These are phyloP conservation scores for Kurtzmaniella quercitrusa DNA, from an alignment of 1,139 yeast species.

Conservation along the genomic window DNA sequence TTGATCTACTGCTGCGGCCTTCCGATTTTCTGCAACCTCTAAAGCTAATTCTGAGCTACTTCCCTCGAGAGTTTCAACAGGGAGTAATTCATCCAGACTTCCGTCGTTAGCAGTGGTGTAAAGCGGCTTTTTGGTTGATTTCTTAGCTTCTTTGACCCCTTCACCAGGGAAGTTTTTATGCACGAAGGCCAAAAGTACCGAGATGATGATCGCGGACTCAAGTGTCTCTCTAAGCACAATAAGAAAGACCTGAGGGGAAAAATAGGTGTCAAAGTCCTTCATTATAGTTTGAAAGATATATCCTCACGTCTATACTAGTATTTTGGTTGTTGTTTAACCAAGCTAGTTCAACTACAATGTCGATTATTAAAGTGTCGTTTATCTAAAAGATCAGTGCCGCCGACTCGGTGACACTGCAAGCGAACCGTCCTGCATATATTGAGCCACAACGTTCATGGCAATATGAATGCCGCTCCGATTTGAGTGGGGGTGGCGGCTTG, in stretches of 20 bases:
- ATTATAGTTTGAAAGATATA: too few relatives aligned
- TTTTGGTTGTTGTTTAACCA: too few relatives aligned
- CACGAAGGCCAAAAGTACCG: constrained; percentile 41
- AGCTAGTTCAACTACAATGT: too few relatives aligned
- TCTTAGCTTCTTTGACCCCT: not conserved
- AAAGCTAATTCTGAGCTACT: not conserved
- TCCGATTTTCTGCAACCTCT: not conserved
- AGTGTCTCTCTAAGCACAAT: constrained; percentile 44
- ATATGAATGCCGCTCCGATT: too few relatives aligned
- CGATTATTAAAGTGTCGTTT: too few relatives aligned
- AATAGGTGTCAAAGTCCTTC: constrained; percentile 26
- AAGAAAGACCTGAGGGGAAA: constrained; percentile 43
- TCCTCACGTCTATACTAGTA: too few relatives aligned
- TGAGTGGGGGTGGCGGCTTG: too few relatives aligned
- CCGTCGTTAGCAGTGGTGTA: not conserved
- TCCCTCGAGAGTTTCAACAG: not conserved
- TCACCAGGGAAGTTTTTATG: constrained; percentile 26
- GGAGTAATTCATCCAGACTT: not conserved
- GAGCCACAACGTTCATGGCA: not conserved
- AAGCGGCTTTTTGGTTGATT: not conserved
- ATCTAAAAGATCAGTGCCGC: constrained; percentile 1
- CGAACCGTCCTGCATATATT: not conserved
- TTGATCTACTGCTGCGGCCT: not conserved
- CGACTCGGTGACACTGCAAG: not conserved
- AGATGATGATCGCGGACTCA: constrained; percentile 44